Evolutionary conservation across 305 asterid species (phyloP).

Genomic region (Solanum aculeatissimum): DNA sequence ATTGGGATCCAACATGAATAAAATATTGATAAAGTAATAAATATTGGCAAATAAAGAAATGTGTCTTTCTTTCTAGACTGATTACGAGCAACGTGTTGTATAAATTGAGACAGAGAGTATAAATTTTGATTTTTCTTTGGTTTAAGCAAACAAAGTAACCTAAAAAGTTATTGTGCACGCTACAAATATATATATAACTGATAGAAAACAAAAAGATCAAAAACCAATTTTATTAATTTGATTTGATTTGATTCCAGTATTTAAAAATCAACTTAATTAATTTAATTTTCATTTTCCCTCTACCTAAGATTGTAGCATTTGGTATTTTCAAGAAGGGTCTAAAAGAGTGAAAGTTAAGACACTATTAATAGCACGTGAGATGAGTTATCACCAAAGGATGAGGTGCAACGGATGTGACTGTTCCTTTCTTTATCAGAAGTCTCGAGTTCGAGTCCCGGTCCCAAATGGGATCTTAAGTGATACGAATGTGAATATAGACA

Average conservation of each 20-base stretch:
- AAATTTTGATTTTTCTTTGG: not conserved
- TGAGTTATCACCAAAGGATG: not conserved
- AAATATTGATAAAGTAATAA: not conserved
- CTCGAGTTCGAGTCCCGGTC: too few relatives aligned
- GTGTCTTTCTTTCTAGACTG: not conserved
- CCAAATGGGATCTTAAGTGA: too few relatives aligned
- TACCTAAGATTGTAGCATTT: not conserved
- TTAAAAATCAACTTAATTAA: not conserved
- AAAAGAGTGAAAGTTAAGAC: not conserved
- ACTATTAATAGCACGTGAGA: not conserved
- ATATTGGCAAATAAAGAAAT: not conserved
- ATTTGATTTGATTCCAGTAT: too few relatives aligned
- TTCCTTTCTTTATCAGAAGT: too few relatives aligned
- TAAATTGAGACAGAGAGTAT: not conserved
- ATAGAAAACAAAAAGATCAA: not conserved
- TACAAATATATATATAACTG: too few relatives aligned
- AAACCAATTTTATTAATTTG: too few relatives aligned
- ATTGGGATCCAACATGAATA: not conserved
- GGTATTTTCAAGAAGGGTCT: not conserved
- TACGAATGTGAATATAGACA: too few relatives aligned
- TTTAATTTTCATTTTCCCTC: not conserved
- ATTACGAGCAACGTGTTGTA: not conserved
- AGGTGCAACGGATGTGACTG: too few relatives aligned
- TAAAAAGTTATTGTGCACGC: too few relatives aligned
- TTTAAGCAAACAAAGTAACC: not conserved